Percentiles rank a stretch among this genome's conserved stretches.
phyloP scores from a whole-genome alignment of 192 early-diverging fungal species.

The Coemansia reversa region DNA sequence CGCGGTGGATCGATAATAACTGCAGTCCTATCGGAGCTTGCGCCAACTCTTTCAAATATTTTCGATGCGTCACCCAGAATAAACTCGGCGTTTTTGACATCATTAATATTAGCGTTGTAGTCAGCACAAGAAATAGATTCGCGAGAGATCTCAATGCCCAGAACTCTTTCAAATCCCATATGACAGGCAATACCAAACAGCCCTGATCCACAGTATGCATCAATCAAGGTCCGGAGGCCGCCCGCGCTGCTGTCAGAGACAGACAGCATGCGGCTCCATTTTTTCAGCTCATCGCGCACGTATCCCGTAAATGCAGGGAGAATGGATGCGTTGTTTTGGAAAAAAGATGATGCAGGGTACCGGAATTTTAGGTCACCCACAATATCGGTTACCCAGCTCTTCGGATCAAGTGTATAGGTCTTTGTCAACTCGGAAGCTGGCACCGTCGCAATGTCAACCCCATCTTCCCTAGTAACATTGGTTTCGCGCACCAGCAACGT shows the following conservation, averaged over 20 bases:
- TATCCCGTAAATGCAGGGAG: constrained; percentile 62
- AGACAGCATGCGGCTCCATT: constrained; percentile 25
- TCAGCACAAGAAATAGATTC: constrained; percentile 64
- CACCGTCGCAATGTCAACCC: constrained; percentile 8
- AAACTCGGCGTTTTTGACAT: constrained; percentile 58
- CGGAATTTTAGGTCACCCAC: constrained; percentile 60
- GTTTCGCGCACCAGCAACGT: constrained; percentile 62
- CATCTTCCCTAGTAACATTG: constrained; percentile 38
- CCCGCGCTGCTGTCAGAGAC: constrained; percentile 16
- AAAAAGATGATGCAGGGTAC: constrained; percentile 66
- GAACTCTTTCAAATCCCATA: constrained; percentile 59
- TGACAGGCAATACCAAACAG: constrained; percentile 68
- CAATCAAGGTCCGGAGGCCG: constrained; percentile 57
- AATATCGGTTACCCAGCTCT: constrained; percentile 58
- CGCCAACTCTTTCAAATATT: constrained; percentile 60
- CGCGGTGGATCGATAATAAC: constrained; percentile 75
- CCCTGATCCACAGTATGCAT: constrained; percentile 74
- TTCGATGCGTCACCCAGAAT: constrained; percentile 59
- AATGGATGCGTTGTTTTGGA: constrained; percentile 69
- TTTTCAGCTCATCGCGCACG: constrained; percentile 61
- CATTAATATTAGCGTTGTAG: constrained; percentile 62
- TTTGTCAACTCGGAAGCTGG: constrained; percentile 44
- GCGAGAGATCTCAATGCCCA: constrained; percentile 67
- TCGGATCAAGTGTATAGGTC: constrained; percentile 57
- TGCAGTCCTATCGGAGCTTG: constrained; percentile 55